Evolutionary conservation across 1,284 basidiomycete genomes (phyloP).

Genomic region (Sanghuangporus weigelae): DNA sequence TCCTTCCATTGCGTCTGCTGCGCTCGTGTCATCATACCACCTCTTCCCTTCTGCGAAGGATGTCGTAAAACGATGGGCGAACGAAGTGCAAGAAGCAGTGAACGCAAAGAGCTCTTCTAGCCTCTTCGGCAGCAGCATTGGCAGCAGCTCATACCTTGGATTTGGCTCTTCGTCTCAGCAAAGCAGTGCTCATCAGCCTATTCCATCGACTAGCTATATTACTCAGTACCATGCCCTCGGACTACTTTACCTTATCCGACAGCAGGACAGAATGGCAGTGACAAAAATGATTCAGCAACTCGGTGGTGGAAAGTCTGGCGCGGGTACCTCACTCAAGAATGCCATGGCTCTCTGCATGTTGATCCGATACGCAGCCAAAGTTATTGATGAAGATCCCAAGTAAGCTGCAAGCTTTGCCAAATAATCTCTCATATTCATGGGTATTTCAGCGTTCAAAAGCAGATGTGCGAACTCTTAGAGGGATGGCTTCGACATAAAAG

Average conservation of each 20-base stretch:
- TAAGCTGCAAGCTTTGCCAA: slow-evolving; percentile 36
- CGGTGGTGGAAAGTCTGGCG: slow-evolving; percentile 82
- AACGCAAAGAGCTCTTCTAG: slow-evolving; percentile 78
- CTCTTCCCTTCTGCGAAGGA: slow-evolving; percentile 91
- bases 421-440: neutral
- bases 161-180: slow-evolving; percentile 53
- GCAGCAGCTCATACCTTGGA: slow-evolving; percentile 59
- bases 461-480: slow-evolving; percentile 93
- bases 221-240: slow-evolving; percentile 98
- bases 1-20: slow-evolving; percentile 92
- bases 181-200: slow-evolving; percentile 65
- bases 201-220: slow-evolving; percentile 86
- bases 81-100: slow-evolving; percentile 96
- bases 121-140: slow-evolving; percentile 56
- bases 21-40: slow-evolving; percentile 96
- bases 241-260: slow-evolving; percentile 90
- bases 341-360: slow-evolving; percentile 99
- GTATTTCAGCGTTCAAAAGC: slow-evolving; percentile 69
- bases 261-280: slow-evolving; percentile 97
- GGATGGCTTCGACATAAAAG: slow-evolving; percentile 97
- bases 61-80: slow-evolving; percentile 97
- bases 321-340: slow-evolving; percentile 83
- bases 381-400: slow-evolving; percentile 99
- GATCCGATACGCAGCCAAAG: slow-evolving; percentile 94
- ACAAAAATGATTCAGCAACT: slow-evolving; percentile 99